phyloP scores from a whole-genome alignment of 208 protist genomes.

The Crithidia brevicula region DNA sequence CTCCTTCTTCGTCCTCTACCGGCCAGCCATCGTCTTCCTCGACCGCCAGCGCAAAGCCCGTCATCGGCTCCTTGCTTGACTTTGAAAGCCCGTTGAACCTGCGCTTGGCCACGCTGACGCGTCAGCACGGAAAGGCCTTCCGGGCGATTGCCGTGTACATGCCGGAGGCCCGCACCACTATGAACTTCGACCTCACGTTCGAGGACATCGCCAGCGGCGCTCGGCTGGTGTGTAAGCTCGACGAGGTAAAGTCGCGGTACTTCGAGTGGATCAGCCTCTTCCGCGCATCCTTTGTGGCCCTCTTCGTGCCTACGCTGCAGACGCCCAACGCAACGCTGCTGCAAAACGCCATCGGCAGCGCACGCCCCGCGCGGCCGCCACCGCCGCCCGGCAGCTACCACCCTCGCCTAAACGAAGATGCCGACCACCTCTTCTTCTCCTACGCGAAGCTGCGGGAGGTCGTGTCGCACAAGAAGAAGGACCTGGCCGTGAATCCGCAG shows the following conservation, averaged over 20 bases:
- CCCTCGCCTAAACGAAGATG: slow-evolving; percentile 56
- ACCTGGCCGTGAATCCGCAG: slow-evolving; percentile 64
- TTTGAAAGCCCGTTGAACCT: slow-evolving; percentile 88
- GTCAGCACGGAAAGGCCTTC: slow-evolving; percentile 82
- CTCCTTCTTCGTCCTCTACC: not conserved
- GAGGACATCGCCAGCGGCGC: slow-evolving; percentile 83
- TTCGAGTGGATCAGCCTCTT: slow-evolving; percentile 83
- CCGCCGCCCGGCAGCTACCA: slow-evolving; percentile 37
- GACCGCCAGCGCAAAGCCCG: slow-evolving; percentile 11
- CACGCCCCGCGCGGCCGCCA: slow-evolving; percentile 33
- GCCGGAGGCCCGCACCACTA: slow-evolving; percentile 46
- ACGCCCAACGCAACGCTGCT: slow-evolving; percentile 70
- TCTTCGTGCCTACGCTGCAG: slow-evolving; percentile 87
- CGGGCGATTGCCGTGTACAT: slow-evolving; percentile 78
- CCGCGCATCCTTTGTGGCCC: slow-evolving; percentile 64
- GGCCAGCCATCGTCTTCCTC: not conserved
- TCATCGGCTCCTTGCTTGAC: slow-evolving; percentile 61
- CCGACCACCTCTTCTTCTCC: slow-evolving; percentile 87
- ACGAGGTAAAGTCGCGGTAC: slow-evolving; percentile 71
- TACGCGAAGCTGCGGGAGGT: slow-evolving; percentile 84
- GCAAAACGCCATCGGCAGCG: slow-evolving; percentile 68
- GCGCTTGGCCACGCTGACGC: slow-evolving; percentile 83
- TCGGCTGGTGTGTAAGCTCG: slow-evolving; percentile 64
- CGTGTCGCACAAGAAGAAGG: slow-evolving; percentile 67
- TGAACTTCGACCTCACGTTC: slow-evolving; percentile 83